Evolutionary conservation across 2,329 filamentous ascomycete species (phyloP).

Genomic region (Microcyclospora tardicrescens): DNA sequence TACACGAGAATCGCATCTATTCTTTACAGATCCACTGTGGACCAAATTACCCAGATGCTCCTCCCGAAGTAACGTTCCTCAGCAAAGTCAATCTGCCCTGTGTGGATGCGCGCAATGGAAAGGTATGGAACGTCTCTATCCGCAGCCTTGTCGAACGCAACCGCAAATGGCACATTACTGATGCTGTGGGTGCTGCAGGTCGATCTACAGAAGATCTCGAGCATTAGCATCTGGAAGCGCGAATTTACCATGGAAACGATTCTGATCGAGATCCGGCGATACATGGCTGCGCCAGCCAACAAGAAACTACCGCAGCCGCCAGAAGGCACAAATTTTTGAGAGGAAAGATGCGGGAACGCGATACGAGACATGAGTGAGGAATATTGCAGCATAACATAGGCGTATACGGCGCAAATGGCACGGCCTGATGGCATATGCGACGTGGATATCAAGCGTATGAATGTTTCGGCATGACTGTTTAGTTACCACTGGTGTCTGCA

Average conservation of each 20-base stretch:
- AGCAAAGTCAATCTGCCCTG: conserved; percentile 95
- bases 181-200: conserved; percentile 40
- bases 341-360: no score
- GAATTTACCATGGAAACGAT: conserved; percentile 94
- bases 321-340: conserved; percentile 54
- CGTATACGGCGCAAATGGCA: no score
- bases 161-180: not conserved
- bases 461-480: no score
- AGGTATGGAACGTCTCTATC: conserved; percentile 34
- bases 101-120: conserved; percentile 67
- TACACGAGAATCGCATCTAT: conserved; percentile 98
- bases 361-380: no score
- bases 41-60: conserved; percentile 72
- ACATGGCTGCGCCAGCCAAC: conserved; percentile 81
- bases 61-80: conserved; percentile 82
- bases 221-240: conserved; percentile 79
- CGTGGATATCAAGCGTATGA: no score
- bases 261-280: conserved; percentile 71
- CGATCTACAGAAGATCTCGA: conserved; percentile 70
- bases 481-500: no score
- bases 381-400: no score
- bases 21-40: conserved; percentile 95
- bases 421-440: no score
- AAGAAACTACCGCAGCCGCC: conserved; percentile 93
- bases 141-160: not conserved